These are phyloP conservation scores for Penicillium sp. DNA, from an alignment of 2,329 filamentous ascomycete species.

Conservation along the genomic window DNA sequence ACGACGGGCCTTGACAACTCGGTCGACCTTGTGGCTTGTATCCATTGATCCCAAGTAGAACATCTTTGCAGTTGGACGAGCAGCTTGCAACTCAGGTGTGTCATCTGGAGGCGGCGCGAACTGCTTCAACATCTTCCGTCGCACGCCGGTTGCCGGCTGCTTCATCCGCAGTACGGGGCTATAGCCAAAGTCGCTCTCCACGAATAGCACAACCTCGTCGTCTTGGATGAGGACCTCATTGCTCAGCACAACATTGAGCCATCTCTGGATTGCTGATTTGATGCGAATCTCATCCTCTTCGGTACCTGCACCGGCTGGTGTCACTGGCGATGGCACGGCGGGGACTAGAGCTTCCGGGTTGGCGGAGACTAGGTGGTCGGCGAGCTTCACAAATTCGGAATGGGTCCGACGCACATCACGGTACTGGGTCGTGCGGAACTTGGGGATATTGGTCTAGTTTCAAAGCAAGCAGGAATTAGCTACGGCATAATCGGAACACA, in stretches of 20 bases:
- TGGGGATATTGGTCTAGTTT: constrained; percentile 89
- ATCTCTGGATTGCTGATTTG: constrained; percentile 86
- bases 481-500: constrained; percentile 3
- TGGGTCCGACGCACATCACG: constrained; percentile 94
- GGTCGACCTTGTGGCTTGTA: constrained; percentile 93
- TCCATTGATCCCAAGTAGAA: constrained; percentile 97
- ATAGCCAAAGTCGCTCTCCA: constrained; percentile 99
- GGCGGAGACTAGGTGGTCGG: constrained; percentile 92
- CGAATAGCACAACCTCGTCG: constrained; percentile 95
- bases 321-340: constrained; percentile 89
- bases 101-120: constrained; percentile 97
- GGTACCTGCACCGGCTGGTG: constrained; percentile 89
- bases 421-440: constrained; percentile 96
- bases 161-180: constrained; percentile 93
- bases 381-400: constrained; percentile 94
- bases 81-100: constrained; percentile 88
- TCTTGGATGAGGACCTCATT: constrained; percentile 93
- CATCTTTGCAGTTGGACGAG: constrained; percentile 85
- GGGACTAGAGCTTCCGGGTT: constrained; percentile 95
- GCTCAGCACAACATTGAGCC: constrained; percentile 89
- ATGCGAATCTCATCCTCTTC: constrained; percentile 92
- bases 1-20: constrained; percentile 85
- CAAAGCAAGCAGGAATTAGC: constrained; percentile 6
- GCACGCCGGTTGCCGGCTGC: constrained; percentile 92
- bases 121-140: constrained; percentile 94